Base-by-base conservation (phyloP, 371 early-diverging fungal genomes). In the Blakeslea trispora region DNA sequence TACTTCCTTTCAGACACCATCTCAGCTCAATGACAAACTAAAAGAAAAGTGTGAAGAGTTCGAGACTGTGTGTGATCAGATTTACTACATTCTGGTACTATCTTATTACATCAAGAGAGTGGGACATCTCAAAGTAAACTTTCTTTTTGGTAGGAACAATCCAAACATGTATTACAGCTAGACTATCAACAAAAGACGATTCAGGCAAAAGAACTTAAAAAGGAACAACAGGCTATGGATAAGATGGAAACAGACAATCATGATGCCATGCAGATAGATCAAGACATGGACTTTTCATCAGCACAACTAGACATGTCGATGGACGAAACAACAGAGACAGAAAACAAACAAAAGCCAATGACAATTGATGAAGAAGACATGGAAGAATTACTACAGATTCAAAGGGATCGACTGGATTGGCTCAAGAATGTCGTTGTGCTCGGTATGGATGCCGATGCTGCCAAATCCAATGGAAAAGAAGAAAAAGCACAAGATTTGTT, bases 121-220 rank as follows among this genome's bases (percentile, higher is more conserved):
- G n/a, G n/a, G n/a, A n/a, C n/a, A n/a, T n/a, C n/a, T n/a, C n/a
- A n/a, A n/a, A n/a, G n/a, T n/a, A n/a, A n/a, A n/a, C n/a, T n/a
- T n/a, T n/a, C n/a, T n/a, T n/a, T n/a, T n/a, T n/a, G n/a, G n/a
- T 23, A 76, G 73, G 71, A 73, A 60, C 75, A 78, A 66, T 69
- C 79, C 9, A 72, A 71, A 42, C 75, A 71, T 11, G 64, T 71
- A 10, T 57, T 77, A 7, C 70, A 74, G 14, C 45, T 78, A 10
- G 68, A 72, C 24, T 69, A 61, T 61, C 69, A 69, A 32, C 75
- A 74, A 55, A 59, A 62, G 17, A 42, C 52, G 43, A 57, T 55
- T 18, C 55, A 57, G 45, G 46, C 22, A 21, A 55, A 60, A 37
- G 53, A 45, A 21, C 11, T 48, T 17, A 28, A 53, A 19, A 42